A percentile compares a stretch with the other conserved stretches of the same genome.
These are phyloP conservation scores for Salisapilia sapeloensis DNA, from an alignment of 352 stramenopile genomes.

Conservation along the genomic window DNA sequence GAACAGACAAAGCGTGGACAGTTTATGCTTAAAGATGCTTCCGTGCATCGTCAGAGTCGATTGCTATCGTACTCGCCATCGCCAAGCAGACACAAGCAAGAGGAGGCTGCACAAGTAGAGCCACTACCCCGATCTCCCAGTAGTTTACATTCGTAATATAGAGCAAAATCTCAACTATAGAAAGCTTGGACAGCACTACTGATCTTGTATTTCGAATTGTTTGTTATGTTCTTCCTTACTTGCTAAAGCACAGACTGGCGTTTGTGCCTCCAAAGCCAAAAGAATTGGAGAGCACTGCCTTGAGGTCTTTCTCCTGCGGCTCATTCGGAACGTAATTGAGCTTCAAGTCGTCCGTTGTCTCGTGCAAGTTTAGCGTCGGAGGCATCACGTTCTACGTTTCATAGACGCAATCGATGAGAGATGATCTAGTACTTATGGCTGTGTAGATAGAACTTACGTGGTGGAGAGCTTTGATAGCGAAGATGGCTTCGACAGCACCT, in stretches of 20 bases:
- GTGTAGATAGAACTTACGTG: constrained; percentile 22
- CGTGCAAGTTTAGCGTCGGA: constrained; percentile 87
- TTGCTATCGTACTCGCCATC: too few species aligned
- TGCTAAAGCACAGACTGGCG: constrained; percentile 64
- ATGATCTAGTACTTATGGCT: neutral
- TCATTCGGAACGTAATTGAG: constrained; percentile 70
- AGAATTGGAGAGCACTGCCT: constrained; percentile 86
- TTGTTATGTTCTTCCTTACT: constrained; percentile 12
- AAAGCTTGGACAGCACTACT: too few species aligned
- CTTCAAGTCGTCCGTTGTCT: constrained; percentile 59
- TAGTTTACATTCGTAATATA: too few species aligned
- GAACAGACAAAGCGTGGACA: too few species aligned
- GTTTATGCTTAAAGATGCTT: too few species aligned
- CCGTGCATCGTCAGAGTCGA: too few species aligned
- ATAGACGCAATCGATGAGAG: neutral
- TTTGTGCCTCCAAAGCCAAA: constrained; percentile 98
- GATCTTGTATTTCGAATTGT: neutral
- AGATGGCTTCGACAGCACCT: constrained; percentile 91
- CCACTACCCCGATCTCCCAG: too few species aligned
- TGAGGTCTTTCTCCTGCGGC: constrained; percentile 52
- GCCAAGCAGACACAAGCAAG: too few species aligned
- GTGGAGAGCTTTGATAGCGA: constrained; percentile 87
- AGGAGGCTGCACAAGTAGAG: too few species aligned
- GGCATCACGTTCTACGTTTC: constrained; percentile 73
- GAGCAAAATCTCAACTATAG: too few species aligned